Conservation (phyloP, 2,329 filamentous ascomycete genomes). For the Colletotrichum eremochloae region DNA sequence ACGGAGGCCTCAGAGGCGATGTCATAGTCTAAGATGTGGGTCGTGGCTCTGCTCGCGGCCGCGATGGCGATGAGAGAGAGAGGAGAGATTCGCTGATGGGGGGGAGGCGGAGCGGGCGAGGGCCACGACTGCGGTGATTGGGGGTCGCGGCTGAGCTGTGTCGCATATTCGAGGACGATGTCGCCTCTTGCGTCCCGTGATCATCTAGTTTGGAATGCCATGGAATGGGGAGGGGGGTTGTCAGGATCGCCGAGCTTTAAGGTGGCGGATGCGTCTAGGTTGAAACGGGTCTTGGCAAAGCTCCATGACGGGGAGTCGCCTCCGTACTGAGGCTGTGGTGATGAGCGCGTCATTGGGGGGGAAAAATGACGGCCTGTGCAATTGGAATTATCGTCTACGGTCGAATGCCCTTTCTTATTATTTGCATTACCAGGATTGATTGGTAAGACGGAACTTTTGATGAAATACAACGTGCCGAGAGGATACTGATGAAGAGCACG, state of each 20-base stretch:
- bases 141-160: slow-evolving; percentile 48
- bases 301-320: neutral
- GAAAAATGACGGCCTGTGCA: too few species aligned
- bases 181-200: slow-evolving; percentile 51
- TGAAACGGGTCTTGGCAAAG: neutral
- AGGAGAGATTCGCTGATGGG: slow-evolving; percentile 21
- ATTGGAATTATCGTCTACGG: neutral
- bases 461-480: neutral
- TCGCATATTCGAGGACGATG: slow-evolving; percentile 50
- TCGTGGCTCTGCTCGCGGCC: neutral
- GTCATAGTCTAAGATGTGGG: slow-evolving; percentile 40
- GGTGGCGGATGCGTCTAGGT: neutral
- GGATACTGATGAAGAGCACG: neutral
- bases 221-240: neutral
- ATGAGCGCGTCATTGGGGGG: neutral
- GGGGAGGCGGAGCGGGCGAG: slow-evolving; percentile 51
- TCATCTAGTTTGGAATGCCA: slow-evolving; percentile 50
- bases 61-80: slow-evolving; percentile 16
- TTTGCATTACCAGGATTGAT: neutral
- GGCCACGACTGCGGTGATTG: slow-evolving; percentile 54
- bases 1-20: slow-evolving; percentile 34
- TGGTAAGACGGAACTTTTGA: neutral
- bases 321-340: neutral
- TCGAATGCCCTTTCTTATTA: too few species aligned
- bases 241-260: neutral